Evolutionary conservation across 768 basidiomycete genomes (phyloP).

Genomic region (Mycena rebaudengoi): DNA sequence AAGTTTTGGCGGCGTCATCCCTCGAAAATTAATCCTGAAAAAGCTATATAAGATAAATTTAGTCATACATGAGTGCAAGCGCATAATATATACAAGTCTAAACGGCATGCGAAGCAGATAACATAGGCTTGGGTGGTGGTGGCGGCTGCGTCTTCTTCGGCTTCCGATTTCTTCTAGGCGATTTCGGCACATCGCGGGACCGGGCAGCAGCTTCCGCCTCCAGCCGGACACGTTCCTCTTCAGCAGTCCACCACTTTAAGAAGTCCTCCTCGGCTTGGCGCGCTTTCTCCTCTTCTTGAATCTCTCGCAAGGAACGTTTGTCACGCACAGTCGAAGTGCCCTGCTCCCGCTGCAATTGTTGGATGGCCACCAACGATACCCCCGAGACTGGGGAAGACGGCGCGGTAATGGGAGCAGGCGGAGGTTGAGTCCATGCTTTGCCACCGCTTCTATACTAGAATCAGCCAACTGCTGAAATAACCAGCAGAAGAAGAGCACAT

Average conservation of each 20-base stretch:
- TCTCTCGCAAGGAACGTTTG: conserved; percentile 76
- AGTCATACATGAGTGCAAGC: background rate
- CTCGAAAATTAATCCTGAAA: too few relatives aligned
- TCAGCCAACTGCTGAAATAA: background rate
- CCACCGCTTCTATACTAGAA: conserved; percentile 40
- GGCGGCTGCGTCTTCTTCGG: conserved; percentile 11
- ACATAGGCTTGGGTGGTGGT: conserved; percentile 13
- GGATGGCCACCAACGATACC: conserved; percentile 86
- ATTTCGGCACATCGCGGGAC: conserved; percentile 16
- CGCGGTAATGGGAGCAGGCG: conserved; percentile 56
- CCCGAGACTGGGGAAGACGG: conserved; percentile 41
- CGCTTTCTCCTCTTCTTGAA: conserved; percentile 84
- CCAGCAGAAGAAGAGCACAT: conserved; percentile 35
- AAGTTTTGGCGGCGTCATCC: too few relatives aligned
- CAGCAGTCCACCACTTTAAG: conserved; percentile 87
- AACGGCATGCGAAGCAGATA: conserved; percentile 19
- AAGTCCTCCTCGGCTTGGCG: conserved; percentile 80
- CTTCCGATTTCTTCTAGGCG: conserved; percentile 19
- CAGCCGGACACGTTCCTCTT: conserved; percentile 73
- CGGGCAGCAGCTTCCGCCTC: conserved; percentile 49
- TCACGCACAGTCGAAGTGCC: conserved; percentile 50
- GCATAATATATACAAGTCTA: conserved; percentile 14
- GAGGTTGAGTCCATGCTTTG: conserved; percentile 73
- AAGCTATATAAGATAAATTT: too few relatives aligned
- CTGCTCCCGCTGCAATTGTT: conserved; percentile 75